Conservation (phyloP, 768 basidiomycete species). For the Lentinula lateritia region DNA sequence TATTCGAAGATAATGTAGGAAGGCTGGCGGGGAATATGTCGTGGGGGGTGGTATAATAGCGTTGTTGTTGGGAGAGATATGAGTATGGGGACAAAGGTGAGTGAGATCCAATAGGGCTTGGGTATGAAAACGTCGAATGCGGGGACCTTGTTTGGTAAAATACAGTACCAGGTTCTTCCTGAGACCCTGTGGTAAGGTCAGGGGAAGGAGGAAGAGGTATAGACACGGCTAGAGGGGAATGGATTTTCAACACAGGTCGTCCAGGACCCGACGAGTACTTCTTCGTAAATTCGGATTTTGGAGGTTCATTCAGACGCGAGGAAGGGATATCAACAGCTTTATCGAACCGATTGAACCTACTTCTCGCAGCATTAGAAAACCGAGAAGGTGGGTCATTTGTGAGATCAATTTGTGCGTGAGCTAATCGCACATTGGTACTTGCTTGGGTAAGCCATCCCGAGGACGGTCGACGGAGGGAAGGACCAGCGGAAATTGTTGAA, state of each 20-base stretch:
- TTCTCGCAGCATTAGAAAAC: background rate
- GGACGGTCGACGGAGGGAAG: constrained; percentile 35
- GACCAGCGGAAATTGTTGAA: constrained; percentile 9
- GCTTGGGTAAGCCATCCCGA: constrained; percentile 35
- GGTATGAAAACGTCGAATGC: constrained; percentile 42
- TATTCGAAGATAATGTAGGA: constrained; percentile 33
- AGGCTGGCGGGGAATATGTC: constrained; percentile 39
- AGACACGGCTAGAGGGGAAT: constrained; percentile 26
- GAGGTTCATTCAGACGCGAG: background rate
- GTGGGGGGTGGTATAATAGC: constrained; percentile 26
- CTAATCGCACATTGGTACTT: constrained; percentile 17
- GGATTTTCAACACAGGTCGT: constrained; percentile 27
- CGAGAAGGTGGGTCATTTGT: constrained; percentile 11
- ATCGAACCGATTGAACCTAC: constrained; percentile 1
- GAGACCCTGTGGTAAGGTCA: constrained; percentile 30
- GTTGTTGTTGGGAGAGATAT: constrained; percentile 15
- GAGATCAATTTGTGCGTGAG: constrained; percentile 12
- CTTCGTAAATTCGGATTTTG: constrained; percentile 33
- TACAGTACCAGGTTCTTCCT: constrained; percentile 51
- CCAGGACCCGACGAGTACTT: constrained; percentile 41
- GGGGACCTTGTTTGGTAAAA: constrained; percentile 58
- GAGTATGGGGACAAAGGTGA: constrained; percentile 1
- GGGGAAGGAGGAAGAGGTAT: constrained; percentile 47
- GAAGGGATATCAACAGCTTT: constrained; percentile 12
- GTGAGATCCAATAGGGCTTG: constrained; percentile 22